Percentiles rank a stretch among this genome's conserved stretches.
These are phyloP conservation scores for Arthrobotrys sinensis DNA, from an alignment of 2,329 filamentous ascomycete species.

Conservation along the genomic window DNA sequence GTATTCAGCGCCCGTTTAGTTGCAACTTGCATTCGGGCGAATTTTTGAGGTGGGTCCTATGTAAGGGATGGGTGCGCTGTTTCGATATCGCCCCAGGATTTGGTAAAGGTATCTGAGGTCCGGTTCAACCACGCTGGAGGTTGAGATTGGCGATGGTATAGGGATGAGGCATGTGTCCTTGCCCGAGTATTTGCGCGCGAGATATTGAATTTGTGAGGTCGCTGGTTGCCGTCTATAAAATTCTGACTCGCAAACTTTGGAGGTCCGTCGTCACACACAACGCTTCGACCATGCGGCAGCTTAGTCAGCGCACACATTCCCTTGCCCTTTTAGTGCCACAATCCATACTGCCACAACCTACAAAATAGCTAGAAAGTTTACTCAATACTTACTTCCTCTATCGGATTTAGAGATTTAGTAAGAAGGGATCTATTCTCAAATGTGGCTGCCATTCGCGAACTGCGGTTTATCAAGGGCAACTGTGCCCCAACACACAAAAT, in stretches of 20 bases:
- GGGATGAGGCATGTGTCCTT: constrained; percentile 53
- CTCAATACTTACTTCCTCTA: no score
- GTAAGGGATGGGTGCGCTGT: constrained; percentile 61
- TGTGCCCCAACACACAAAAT: no score
- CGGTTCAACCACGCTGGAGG: constrained; percentile 25
- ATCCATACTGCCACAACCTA: background rate
- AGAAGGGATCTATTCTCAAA: no score
- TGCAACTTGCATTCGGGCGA: constrained; percentile 67
- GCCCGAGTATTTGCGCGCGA: constrained; percentile 9
- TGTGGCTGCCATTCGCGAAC: no score
- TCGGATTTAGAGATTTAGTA: no score
- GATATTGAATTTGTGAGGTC: constrained; percentile 9
- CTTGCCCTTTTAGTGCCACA: background rate
- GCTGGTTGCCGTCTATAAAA: constrained; percentile 28
- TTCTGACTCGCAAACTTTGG: constrained; percentile 31
- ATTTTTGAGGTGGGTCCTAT: constrained; percentile 39
- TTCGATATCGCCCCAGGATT: constrained; percentile 22
- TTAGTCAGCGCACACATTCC: constrained; percentile 11
- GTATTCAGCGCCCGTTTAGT: constrained; percentile 68
- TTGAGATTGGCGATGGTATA: constrained; percentile 1
- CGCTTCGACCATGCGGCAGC: constrained; percentile 32
- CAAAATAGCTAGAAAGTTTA: no score
- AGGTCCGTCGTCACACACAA: constrained; percentile 28
- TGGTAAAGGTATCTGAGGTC: constrained; percentile 4
- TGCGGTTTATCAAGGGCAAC: no score